Base-by-base conservation (phyloP, 2,329 filamentous ascomycete genomes). In the Cryoendolithus antarcticus region DNA sequence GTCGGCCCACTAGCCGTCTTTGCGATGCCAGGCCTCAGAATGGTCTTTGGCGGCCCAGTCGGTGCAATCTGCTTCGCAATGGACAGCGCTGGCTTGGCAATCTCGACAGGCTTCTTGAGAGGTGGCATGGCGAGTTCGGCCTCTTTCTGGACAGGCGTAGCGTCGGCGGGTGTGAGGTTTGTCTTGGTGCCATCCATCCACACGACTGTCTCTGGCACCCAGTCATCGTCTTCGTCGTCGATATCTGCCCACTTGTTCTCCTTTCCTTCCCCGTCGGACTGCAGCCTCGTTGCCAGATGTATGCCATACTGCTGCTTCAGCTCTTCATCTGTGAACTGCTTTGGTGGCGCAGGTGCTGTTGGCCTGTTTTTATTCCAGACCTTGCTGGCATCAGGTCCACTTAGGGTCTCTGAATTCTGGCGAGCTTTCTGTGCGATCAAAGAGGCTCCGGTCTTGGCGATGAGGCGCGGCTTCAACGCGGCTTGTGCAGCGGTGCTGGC, bases 291-390 rank as follows among this genome's bases (percentile, higher is more conserved):
- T 41, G 84, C 82, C 62, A 93, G 74, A 57, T 91, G 85, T 52
- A 91, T 91, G 27, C 85, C 84, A 60, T 84, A 86, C 57, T 86
- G 83, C 58, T 86, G 82, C 54, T 77, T 74, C 27, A 93, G 69
- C 56, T 93, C 85, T 57, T 93, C 85, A 51, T 93, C 85, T 3
- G 85, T 89, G 43, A 86, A 77, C 40, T 86, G 84, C 58, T 85
- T 86, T 4, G 81, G 78, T 44, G 86, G 82, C 5, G 80, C 77
- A 5, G 72, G 71, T 38, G 77, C 72, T 5, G 69, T 67, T 37
- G 76, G 82, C 67, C 80, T 72, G 58, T 91, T 93, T 63, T 86
- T 88, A 64, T 91, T 93, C 85, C 85, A 93, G 31, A 93, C 83
- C 38, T 73, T 80, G 59, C 67, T 82, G 24, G 74, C 71, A 58